These are phyloP conservation scores for Arabis hirsuta DNA, from an alignment of 345 rosid species.

Conservation along the genomic window DNA sequence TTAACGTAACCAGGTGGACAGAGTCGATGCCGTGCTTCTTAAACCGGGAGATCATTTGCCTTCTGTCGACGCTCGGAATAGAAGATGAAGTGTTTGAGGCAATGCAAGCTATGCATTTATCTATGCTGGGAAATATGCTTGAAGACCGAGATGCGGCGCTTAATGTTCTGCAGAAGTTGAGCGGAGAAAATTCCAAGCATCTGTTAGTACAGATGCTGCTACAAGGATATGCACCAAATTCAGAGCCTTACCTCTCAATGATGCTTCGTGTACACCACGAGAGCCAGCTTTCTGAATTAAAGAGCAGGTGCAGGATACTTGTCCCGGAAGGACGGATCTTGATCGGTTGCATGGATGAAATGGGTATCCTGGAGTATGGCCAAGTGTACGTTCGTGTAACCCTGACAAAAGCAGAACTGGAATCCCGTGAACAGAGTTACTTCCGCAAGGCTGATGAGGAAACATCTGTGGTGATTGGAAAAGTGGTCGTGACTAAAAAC, in stretches of 20 bases:
- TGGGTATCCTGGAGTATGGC: conserved; percentile 74
- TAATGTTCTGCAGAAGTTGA: conserved; percentile 63
- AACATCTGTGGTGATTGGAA: conserved; percentile 67
- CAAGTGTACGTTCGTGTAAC: conserved; percentile 77
- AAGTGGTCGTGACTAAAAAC: conserved; percentile 86
- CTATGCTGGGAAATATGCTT: conserved; percentile 67
- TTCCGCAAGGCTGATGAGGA: conserved; percentile 65
- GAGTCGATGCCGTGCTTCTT: conserved; percentile 87
- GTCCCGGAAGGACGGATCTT: conserved; percentile 84
- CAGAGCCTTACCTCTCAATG: conserved; percentile 84
- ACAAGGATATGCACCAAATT: conserved; percentile 72
- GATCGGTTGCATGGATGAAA: conserved; percentile 91
- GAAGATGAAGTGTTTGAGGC: conserved; percentile 66
- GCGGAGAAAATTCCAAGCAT: conserved; percentile 57
- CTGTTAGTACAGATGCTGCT: conserved; percentile 72
- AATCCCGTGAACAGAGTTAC: conserved; percentile 52
- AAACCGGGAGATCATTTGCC: conserved; percentile 83
- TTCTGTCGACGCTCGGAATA: conserved; percentile 81
- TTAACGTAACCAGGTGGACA: conserved; percentile 86
- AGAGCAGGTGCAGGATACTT: conserved; percentile 72
- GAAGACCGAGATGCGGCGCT: conserved; percentile 66
- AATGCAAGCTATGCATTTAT: conserved; percentile 69
- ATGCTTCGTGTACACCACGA: conserved; percentile 82
- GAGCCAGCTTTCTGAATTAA: conserved; percentile 66
- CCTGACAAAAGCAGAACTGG: conserved; percentile 68